phyloP scores from a whole-genome alignment of 2,329 filamentous ascomycete genomes.

The Cercospora beticola region DNA sequence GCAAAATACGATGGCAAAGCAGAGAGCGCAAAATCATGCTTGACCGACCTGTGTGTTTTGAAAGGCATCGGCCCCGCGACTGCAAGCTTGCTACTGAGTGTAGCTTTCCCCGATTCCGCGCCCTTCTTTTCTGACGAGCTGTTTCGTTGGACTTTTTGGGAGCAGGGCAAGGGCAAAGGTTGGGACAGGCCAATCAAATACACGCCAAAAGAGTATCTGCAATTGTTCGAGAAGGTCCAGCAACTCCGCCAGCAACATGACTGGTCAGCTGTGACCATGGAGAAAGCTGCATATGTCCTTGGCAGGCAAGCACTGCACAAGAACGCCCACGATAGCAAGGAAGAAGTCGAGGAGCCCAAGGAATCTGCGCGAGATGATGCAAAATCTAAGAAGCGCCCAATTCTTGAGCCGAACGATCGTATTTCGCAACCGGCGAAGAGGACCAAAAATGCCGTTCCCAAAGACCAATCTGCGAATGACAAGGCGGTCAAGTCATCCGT shows the following conservation, averaged over 20 bases:
- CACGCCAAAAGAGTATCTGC: conserved; percentile 64
- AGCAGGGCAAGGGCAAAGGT: conserved; percentile 38
- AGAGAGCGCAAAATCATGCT: conserved; percentile 39
- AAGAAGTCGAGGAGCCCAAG: neutral
- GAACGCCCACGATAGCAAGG: neutral
- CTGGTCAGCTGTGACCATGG: conserved; percentile 20
- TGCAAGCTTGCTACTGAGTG: conserved; percentile 69
- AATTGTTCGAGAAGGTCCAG: conserved; percentile 47
- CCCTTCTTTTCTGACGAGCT: conserved; percentile 81
- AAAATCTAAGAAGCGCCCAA: neutral
- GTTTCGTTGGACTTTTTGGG: conserved; percentile 68
- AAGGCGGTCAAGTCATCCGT: neutral
- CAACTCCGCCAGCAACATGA: conserved; percentile 47
- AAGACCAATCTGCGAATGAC: neutral
- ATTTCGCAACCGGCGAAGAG: conserved; percentile 2
- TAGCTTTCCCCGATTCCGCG: conserved; percentile 58
- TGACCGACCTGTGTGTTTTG: conserved; percentile 60
- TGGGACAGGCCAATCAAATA: conserved; percentile 65
- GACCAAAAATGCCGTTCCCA: neutral
- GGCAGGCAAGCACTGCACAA: conserved; percentile 12
- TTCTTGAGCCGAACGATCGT: neutral
- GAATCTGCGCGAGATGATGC: neutral
- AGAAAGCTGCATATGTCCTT: conserved; percentile 26
- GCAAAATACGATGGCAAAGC: conserved; percentile 42
- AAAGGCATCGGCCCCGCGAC: conserved; percentile 78